Evolutionary conservation across 2,329 filamentous ascomycete genomes (phyloP).

Genomic region (Pseudogymnoascus sp.): DNA sequence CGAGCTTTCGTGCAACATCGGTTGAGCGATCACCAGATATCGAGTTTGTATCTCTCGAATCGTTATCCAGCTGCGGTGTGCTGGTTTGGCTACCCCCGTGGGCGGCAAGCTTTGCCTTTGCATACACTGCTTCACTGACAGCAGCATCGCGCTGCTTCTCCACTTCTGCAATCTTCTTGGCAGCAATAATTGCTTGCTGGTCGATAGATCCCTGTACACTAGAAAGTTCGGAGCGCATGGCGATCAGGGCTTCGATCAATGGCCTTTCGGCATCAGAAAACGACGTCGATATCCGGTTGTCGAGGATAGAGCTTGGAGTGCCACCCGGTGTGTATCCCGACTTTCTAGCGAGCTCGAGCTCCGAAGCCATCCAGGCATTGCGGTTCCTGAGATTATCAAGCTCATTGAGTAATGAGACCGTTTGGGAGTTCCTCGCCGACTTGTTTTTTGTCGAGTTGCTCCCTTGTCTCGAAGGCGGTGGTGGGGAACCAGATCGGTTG

Average conservation of each 20-base stretch:
- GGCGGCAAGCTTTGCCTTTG: conserved; percentile 84
- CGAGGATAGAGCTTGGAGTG: conserved; percentile 62
- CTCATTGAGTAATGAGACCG: conserved; percentile 73
- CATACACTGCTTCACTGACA: conserved; percentile 90
- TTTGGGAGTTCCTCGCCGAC: conserved; percentile 54
- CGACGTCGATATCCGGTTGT: conserved; percentile 65
- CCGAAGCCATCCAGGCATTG: conserved; percentile 95
- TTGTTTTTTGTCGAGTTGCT: conserved; percentile 52
- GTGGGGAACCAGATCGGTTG: conserved; percentile 46
- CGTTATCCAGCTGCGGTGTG: conserved; percentile 50
- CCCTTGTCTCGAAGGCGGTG: conserved; percentile 46
- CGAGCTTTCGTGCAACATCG: conserved; percentile 75
- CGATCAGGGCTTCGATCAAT: conserved; percentile 81
- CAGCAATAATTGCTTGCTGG: conserved; percentile 74
- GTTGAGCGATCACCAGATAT: conserved; percentile 53
- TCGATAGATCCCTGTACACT: conserved; percentile 88
- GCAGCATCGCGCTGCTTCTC: conserved; percentile 91
- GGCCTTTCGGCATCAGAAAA: conserved; percentile 90
- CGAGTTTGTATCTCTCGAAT: conserved; percentile 50
- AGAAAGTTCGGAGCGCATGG: conserved; percentile 80
- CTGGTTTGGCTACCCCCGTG: conserved; percentile 59
- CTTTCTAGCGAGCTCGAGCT: conserved; percentile 84
- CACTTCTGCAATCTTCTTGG: conserved; percentile 83
- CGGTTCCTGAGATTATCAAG: conserved; percentile 74
- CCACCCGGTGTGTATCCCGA: conserved; percentile 73